These are phyloP conservation scores for Xylariaceae sp. DNA, from an alignment of 2,329 filamentous ascomycete species.

Conservation along the genomic window DNA sequence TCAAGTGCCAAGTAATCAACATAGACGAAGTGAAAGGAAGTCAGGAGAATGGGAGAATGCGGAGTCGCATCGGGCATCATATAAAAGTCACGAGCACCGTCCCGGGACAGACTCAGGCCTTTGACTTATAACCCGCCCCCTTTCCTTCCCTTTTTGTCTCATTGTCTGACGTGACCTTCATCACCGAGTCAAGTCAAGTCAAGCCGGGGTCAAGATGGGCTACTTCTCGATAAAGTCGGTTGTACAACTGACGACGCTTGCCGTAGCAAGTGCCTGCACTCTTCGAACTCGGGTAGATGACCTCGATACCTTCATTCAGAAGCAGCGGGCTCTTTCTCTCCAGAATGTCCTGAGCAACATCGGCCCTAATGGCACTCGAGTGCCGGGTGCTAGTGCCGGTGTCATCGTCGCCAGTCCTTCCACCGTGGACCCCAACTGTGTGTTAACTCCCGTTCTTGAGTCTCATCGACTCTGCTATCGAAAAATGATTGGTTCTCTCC, in stretches of 20 bases:
- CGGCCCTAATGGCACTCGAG: constrained; percentile 45
- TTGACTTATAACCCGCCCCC: neutral
- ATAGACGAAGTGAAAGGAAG: neutral
- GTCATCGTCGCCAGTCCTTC: constrained; percentile 53
- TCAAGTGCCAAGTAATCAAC: constrained; percentile 1
- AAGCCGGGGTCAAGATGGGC: constrained; percentile 13
- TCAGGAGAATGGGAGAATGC: neutral
- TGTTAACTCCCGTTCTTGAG: constrained; percentile 20
- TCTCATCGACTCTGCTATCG: neutral
- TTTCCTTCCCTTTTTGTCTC: neutral
- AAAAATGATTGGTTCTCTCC: neutral
- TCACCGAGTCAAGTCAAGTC: neutral
- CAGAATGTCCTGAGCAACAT: constrained; percentile 52
- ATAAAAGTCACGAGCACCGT: constrained; percentile 2
- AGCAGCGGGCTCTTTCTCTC: constrained; percentile 43
- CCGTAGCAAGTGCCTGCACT: constrained; percentile 10
- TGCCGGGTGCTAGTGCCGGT: constrained; percentile 43
- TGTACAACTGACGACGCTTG: constrained; percentile 14
- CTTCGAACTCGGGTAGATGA: neutral
- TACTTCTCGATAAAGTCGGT: constrained; percentile 13
- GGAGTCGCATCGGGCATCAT: constrained; percentile 3
- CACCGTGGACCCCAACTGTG: constrained; percentile 49
- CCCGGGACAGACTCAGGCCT: neutral
- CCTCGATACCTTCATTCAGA: constrained; percentile 35
- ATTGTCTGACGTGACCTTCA: neutral